Evolutionary conservation across 768 basidiomycete genomes (phyloP), one percentile per base, ranked within the genome.

Genomic region (Naganishia friedmannii): DNA sequence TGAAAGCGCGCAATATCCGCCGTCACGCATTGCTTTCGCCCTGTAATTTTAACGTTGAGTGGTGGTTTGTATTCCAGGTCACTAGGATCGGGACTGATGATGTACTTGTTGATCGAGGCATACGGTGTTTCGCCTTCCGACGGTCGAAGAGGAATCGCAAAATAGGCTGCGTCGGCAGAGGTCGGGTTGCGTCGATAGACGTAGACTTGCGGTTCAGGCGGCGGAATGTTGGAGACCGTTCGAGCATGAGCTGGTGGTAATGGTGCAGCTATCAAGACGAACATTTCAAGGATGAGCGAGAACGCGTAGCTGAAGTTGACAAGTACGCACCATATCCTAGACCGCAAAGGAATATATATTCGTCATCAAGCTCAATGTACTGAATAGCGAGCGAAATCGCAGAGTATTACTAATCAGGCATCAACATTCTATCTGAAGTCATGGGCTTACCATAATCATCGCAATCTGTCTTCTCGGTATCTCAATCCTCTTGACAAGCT

Each of bases 281-380:
- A n/a, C n/a, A n/a, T n/a, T n/a, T n/a, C n/a, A n/a, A n/a, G n/a
- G n/a, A n/a, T n/a, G n/a, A n/a, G n/a, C n/a, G n/a, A n/a, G n/a
- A n/a, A n/a, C n/a, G n/a, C n/a, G n/a, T n/a, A n/a, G n/a, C n/a
- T n/a, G n/a, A n/a, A n/a, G n/a, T n/a, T n/a, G n/a, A n/a, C n/a
- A n/a, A n/a, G n/a, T n/a, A 29, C 60, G 1, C 13, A 63, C 60
- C 39, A 42, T 45, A 63, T n/a, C 60, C 60, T 1, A 45, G 15
- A 1, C 60, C 60, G 28, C 60, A 63, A 21, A 63, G 1, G 42
- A 63, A 63, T 1, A 63, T 28, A 42, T 45, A 63, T 29, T 63
- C 60, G 26, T 63, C 60, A 26, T 63, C 60, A n/a, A 63, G 26
- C 19, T 63, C 60, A 15, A 63, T 45, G 42, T 63, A 63, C 60